Base-by-base conservation (phyloP, 305 asterid species). In the Fraxinus albicans region DNA sequence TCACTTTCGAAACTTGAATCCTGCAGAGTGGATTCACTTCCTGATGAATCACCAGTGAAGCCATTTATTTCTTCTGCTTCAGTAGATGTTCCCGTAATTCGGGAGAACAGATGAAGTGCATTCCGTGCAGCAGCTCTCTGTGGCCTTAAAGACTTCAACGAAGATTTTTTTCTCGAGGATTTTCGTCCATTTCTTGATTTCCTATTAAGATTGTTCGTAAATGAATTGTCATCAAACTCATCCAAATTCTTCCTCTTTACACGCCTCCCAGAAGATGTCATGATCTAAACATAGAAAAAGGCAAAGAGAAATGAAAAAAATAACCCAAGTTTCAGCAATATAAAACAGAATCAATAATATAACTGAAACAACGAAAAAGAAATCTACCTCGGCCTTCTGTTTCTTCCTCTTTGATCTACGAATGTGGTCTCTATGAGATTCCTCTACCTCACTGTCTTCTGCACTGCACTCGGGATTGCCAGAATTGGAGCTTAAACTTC, bases 71-170 rank as follows among this genome's bases (percentile, higher is more conserved):
- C 91, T 42, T 87, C 98, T 87, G 87, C 93, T 86, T 95, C 95
- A 38, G 90, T 83, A 29, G 97, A 91, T 82, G 95, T 92, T 81
- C 98, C 99, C 0, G 95, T 94, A 82, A 94, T 95, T 83, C 91
- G 93, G 47, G 99, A 95, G 89, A 97, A 94, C 77, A 95, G 86
- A 89, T 93, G 91, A 88, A 94, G 98, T 40, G 99, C 99, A 85
- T 97, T 95, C 87, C 96, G 91, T 19, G 99, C 99, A 84, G 99
- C 99, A 86, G 97, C 99, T 88, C 99, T 91, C 90, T 82, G 96
- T 86, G 99, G 99, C 83, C 99, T 91, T 42, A 89, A 42, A 25
- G 84, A 91, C 86, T 88, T 90, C 42, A 90, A 90, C 35, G 94
- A 89, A 65, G 92, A 91, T 85, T 89, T 95, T 82, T 88, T 94